Percentiles rank a stretch among this genome's conserved stretches.
phyloP scores from a whole-genome alignment of 371 early-diverging fungal species.

The Parasitella parasitica region DNA sequence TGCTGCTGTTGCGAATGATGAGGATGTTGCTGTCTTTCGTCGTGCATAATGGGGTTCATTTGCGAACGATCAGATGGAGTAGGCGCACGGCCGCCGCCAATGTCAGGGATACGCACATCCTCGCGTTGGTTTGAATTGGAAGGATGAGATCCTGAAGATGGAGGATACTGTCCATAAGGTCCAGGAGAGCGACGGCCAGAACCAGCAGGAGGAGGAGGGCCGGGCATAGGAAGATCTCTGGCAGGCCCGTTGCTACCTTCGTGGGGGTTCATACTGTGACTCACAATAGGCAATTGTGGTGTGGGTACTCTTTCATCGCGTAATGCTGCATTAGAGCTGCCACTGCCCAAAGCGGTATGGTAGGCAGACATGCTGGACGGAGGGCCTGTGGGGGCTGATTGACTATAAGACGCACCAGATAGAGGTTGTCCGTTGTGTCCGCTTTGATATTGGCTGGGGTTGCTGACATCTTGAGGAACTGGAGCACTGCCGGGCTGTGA shows the following conservation, averaged over 20 bases:
- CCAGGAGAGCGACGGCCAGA: slow-evolving; percentile 37
- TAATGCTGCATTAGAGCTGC: not conserved
- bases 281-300: slow-evolving; percentile 32
- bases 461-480: slow-evolving; percentile 64
- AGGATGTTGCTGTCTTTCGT: slow-evolving; percentile 26
- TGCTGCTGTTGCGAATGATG: slow-evolving; percentile 14
- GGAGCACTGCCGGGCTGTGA: slow-evolving; percentile 45
- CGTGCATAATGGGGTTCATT: slow-evolving; percentile 51
- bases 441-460: slow-evolving; percentile 50
- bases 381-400: slow-evolving; percentile 35
- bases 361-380: slow-evolving; percentile 43
- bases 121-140: slow-evolving; percentile 26
- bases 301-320: slow-evolving; percentile 32
- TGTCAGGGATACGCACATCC: slow-evolving; percentile 49
- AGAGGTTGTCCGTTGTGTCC: slow-evolving; percentile 27
- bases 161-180: slow-evolving; percentile 23
- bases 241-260: slow-evolving; percentile 33
- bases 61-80: slow-evolving; percentile 53
- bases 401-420: slow-evolving; percentile 28
- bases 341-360: slow-evolving; percentile 17
- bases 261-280: slow-evolving; percentile 12
- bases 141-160: not conserved
- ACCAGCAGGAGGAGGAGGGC: slow-evolving; percentile 17
- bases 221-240: slow-evolving; percentile 48
- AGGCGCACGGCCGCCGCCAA: slow-evolving; percentile 48